Percentiles rank a stretch among this genome's conserved stretches.
Evolutionary conservation across 306 rosid genomes (phyloP).

Genomic region (Cicer cuneatum): DNA sequence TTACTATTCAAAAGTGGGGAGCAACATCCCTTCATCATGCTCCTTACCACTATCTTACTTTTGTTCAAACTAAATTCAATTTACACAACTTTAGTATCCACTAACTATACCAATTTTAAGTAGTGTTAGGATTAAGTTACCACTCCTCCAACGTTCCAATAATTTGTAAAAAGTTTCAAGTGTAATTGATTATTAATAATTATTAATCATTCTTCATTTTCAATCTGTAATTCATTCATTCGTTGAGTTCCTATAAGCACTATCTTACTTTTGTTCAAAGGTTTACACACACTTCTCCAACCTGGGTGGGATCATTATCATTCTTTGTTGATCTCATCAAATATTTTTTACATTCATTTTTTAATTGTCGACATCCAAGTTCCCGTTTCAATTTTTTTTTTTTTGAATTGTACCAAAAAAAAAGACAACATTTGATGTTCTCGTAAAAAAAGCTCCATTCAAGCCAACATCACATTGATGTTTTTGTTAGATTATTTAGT

Average conservation of each 20-base stretch:
- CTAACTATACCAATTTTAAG: background rate
- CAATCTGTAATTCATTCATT: background rate
- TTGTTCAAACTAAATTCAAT: conserved; percentile 11
- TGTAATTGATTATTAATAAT: background rate
- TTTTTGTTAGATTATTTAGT: background rate
- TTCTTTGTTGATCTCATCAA: background rate
- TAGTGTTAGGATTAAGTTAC: background rate
- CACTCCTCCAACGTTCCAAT: background rate
- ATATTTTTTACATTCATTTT: background rate
- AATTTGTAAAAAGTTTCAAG: background rate
- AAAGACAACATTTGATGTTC: too few species aligned
- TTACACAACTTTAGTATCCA: background rate
- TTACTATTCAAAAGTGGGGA: conserved; percentile 29
- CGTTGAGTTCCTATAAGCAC: background rate
- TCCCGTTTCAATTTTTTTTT: background rate
- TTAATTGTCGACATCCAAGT: background rate
- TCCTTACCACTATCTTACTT: conserved; percentile 29
- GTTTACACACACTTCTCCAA: background rate
- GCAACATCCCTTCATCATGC: conserved; percentile 39
- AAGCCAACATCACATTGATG: background rate
- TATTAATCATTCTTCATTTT: background rate
- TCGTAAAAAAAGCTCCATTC: background rate
- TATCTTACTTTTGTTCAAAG: background rate
- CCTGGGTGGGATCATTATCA: background rate
- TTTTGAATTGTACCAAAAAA: too few species aligned